phyloP scores from a whole-genome alignment of 1,139 yeast species.

The Saccharomyces hybrid region DNA sequence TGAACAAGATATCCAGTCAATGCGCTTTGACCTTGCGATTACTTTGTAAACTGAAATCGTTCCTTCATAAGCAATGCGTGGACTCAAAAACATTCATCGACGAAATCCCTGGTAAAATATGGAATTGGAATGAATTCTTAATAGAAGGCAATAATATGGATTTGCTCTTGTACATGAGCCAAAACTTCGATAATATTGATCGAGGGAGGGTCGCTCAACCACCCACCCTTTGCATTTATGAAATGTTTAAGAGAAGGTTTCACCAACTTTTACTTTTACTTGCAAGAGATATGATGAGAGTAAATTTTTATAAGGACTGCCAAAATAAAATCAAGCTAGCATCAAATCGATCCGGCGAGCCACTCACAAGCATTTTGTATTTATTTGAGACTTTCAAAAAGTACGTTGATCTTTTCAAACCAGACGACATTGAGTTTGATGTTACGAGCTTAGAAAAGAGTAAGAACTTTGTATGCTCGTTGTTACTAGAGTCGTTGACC shows the following conservation, averaged over 20 bases:
- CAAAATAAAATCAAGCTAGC: not conserved
- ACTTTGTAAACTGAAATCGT: conserved; percentile 15
- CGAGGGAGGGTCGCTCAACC: not conserved
- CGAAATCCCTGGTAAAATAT: not conserved
- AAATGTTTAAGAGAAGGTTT: conserved; percentile 12
- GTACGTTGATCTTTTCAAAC: conserved; percentile 1
- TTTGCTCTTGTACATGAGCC: conserved; percentile 6
- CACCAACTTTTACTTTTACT: conserved; percentile 15
- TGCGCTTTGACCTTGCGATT: conserved; percentile 17
- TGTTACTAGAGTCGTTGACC: conserved; percentile 37
- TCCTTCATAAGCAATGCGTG: not conserved
- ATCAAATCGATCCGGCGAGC: not conserved
- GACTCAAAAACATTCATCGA: not conserved
- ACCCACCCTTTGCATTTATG: conserved; percentile 1
- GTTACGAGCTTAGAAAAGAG: not conserved
- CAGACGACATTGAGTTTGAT: not conserved
- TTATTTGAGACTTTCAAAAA: conserved; percentile 3
- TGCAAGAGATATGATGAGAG: conserved; percentile 11
- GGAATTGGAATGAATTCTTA: conserved; percentile 10
- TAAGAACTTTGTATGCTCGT: conserved; percentile 24
- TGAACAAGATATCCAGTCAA: conserved; percentile 16
- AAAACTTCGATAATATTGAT: not conserved
- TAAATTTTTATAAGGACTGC: not conserved
- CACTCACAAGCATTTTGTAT: not conserved
- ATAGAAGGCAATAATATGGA: conserved; percentile 7